phyloP scores from a whole-genome alignment of 345 rosid species.

The Geranium rotundifolium region DNA sequence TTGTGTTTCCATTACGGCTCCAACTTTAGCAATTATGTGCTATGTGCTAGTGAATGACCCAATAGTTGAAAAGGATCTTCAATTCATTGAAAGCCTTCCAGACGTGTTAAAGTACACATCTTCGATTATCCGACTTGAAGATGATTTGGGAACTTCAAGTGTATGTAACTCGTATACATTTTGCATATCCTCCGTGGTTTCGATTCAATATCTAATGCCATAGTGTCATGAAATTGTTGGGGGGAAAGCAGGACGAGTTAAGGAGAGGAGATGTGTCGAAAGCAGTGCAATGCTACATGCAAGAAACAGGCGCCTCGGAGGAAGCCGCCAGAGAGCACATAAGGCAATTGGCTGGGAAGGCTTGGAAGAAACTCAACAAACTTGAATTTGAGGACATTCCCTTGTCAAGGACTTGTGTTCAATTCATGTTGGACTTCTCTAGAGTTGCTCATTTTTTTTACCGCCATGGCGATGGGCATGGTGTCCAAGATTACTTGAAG shows the following conservation, averaged over 20 bases:
- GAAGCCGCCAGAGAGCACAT: constrained; percentile 11
- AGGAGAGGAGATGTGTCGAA: constrained; percentile 16
- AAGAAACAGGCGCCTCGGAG: constrained; percentile 8
- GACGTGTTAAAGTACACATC: no score
- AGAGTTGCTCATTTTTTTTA: constrained; percentile 12
- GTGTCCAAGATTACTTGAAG: background rate
- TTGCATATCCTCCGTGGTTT: no score
- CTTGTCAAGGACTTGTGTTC: background rate
- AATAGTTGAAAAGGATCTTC: no score
- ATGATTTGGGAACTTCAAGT: no score
- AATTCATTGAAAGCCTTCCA: no score
- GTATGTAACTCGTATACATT: no score
- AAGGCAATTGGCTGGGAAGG: background rate
- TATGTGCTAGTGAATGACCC: no score
- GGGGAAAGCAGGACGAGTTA: constrained; percentile 8
- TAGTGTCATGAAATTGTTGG: background rate
- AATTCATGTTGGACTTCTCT: constrained; percentile 1
- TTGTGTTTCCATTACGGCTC: constrained; percentile 7
- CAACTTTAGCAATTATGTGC: no score
- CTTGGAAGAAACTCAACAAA: constrained; percentile 11
- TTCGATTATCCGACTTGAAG: no score
- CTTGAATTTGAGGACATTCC: background rate
- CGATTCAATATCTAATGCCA: background rate
- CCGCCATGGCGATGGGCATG: constrained; percentile 17
- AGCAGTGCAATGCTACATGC: constrained; percentile 15